Conservation (phyloP, 1,139 yeast genomes). For the Insectozyma bohioensis region DNA sequence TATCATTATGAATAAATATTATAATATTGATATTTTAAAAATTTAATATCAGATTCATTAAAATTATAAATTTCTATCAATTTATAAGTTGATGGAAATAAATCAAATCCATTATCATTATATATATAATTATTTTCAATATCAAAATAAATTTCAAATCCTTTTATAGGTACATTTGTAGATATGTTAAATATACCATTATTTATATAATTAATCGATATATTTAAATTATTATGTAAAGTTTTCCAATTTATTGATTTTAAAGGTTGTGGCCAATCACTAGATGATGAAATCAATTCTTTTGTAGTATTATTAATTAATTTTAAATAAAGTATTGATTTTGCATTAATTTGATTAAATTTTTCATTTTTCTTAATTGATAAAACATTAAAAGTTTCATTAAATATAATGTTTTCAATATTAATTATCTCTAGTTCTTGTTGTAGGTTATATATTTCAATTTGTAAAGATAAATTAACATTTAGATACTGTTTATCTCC, state of each 20-base stretch:
- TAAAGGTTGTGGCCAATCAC: constrained; percentile 57
- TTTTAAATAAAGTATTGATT: constrained; percentile 22
- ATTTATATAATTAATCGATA: constrained; percentile 13
- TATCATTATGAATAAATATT: not conserved
- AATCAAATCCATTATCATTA: constrained; percentile 45
- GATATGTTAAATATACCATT: constrained; percentile 20
- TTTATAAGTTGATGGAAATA: constrained; percentile 36
- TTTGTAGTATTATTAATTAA: constrained; percentile 16
- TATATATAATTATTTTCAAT: constrained; percentile 21
- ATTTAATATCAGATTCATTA: constrained; percentile 5
- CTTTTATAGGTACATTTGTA: constrained; percentile 41
- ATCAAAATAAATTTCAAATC: constrained; percentile 37
- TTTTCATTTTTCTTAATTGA: constrained; percentile 12
- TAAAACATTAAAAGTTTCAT: not conserved
- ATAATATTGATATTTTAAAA: constrained; percentile 4
- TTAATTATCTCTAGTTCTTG: no score
- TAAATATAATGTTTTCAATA: no score
- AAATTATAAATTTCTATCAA: constrained; percentile 5
- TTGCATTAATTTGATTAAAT: constrained; percentile 20
- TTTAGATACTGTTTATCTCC: no score
- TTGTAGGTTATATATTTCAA: no score
- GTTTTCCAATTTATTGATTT: constrained; percentile 37
- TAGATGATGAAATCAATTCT: constrained; percentile 29
- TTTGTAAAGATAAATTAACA: no score
- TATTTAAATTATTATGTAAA: constrained; percentile 13